phyloP scores from a whole-genome alignment of 768 basidiomycete genomes.

The Agaricus subrufescens region DNA sequence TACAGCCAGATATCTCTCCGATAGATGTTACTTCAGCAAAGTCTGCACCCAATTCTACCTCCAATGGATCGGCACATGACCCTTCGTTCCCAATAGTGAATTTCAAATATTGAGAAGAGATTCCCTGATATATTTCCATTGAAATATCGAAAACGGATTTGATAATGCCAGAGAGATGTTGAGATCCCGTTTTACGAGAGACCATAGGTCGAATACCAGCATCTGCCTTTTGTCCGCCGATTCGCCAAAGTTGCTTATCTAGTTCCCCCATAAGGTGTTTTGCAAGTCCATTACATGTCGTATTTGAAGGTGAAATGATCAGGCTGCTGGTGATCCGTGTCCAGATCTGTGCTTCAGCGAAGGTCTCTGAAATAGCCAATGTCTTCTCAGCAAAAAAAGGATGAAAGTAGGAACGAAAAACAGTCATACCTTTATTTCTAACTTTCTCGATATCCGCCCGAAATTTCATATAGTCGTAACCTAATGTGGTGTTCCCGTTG shows the following conservation, averaged over 20 bases:
- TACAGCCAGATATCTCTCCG: not conserved
- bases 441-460: not conserved
- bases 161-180: not conserved
- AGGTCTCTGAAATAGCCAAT: not conserved
- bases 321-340: not conserved
- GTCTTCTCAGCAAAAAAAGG: no score
- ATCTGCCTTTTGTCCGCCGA: not conserved
- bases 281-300: not conserved
- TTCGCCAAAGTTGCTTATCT: not conserved
- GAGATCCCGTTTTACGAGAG: not conserved
- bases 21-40: not conserved
- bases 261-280: not conserved
- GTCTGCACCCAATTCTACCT: not conserved
- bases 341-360: not conserved
- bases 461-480: not conserved
- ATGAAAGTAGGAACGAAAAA: not conserved
- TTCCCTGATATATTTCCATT: not conserved
- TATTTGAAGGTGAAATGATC: not conserved
- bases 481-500: not conserved
- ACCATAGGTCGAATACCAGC: no score
- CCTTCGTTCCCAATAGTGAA: not conserved
- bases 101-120: not conserved
- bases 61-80: no score
- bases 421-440: not conserved
- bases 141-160: not conserved